Base-by-base conservation (phyloP, 139 green algal species). In the Limnomonas spitsbergensis region DNA sequence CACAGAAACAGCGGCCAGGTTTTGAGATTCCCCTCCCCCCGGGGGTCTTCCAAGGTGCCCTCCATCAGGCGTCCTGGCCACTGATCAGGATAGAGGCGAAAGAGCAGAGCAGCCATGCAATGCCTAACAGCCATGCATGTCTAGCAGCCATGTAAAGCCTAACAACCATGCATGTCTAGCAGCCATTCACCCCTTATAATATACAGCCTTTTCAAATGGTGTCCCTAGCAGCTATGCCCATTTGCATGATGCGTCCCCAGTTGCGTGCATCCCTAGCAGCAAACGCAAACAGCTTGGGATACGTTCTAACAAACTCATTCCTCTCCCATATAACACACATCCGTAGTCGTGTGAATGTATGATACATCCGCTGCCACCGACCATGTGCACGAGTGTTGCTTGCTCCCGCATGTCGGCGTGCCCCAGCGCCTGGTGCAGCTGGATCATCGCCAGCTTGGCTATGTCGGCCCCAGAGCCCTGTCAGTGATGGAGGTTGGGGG, bases 401-500 rank as follows among this genome's bases (percentile, higher is more conserved):
- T 39, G 35, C 2, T 36, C 80, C 38, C 37, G 40, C 73, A 74
- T 66, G 0, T 78, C 72, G 2, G 24, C 47, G 2, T 34, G 2
- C 37, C 38, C 36, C 7, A n/a, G 36, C 35, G 20, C 56, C 56
- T 74, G 29, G 32, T 77, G 38, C 72, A 91, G 70, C n/a, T 69
- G 34, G 27, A 88, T 42, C 87, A 91, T 91, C 35, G 81, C 87
- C 0, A n/a, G 53, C 82, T 97, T 97, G 27, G 90, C 81, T 9
- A 96, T 66, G 75, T 97, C 93, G 6, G 93, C 91, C 2, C 89
- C 93, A 20, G 80, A 89, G 54, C 93, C 93, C 82, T 94, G 90
- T 32, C 1, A n/a, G 34, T 20, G 40, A 78, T 27, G 7, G 37
- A n/a, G n/a, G n/a, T n/a, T n/a, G n/a, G n/a, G n/a, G n/a, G n/a